A percentile compares a stretch with the other conserved stretches of the same genome.
Conservation (phyloP, 495 filamentous ascomycete species). For the Neurospora sp. region DNA sequence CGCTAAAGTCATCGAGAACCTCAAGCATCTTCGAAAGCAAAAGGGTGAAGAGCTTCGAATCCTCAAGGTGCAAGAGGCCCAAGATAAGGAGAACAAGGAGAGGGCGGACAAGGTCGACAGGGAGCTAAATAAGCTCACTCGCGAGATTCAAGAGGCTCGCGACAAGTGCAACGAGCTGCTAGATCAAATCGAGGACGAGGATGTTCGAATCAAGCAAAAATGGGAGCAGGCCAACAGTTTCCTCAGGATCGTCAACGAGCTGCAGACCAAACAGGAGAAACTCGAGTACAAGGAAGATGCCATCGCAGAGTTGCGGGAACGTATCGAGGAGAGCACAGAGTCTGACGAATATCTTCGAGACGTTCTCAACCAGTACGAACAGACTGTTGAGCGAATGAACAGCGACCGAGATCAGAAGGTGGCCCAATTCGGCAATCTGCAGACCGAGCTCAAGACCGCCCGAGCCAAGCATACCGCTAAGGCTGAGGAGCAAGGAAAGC, state of each 20-base stretch:
- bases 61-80: slow-evolving; percentile 60
- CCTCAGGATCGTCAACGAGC: slow-evolving; percentile 47
- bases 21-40: slow-evolving; percentile 74
- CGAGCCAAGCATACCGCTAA: slow-evolving; percentile 56
- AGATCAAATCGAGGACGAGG: slow-evolving; percentile 33
- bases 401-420: slow-evolving; percentile 53
- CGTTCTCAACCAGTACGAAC: slow-evolving; percentile 72
- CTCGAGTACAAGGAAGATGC: slow-evolving; percentile 46
- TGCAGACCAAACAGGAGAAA: slow-evolving; percentile 51
- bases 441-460: slow-evolving; percentile 47
- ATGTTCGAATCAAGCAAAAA: slow-evolving; percentile 32
- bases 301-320: slow-evolving; percentile 55
- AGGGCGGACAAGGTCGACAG: slow-evolving; percentile 64
- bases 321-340: slow-evolving; percentile 66
- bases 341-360: slow-evolving; percentile 68
- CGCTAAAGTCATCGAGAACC: slow-evolving; percentile 91
- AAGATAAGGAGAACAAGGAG: slow-evolving; percentile 78
- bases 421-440: slow-evolving; percentile 52
- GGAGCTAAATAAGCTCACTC: slow-evolving; percentile 49
- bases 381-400: slow-evolving; percentile 53
- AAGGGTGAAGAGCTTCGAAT: slow-evolving; percentile 65
- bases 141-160: slow-evolving; percentile 63
- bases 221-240: slow-evolving; percentile 35
- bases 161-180: slow-evolving; percentile 47
- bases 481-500: slow-evolving; percentile 72